Evolutionary conservation across 495 filamentous ascomycete genomes (phyloP).

Genomic region (Tuber melanosporum): DNA sequence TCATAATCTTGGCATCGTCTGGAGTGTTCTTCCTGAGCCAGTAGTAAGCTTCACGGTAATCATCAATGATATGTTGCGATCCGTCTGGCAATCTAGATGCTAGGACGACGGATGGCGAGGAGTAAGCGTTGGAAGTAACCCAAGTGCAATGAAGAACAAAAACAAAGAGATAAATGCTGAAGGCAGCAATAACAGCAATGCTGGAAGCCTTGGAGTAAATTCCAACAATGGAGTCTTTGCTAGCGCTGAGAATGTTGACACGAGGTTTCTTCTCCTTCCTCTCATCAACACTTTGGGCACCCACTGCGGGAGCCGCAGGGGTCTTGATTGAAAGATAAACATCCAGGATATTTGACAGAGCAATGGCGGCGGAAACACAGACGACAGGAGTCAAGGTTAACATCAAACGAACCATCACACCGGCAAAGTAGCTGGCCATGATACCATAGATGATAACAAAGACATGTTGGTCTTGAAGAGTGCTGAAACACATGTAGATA

Average conservation of each 20-base stretch:
- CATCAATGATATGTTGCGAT: slow-evolving; percentile 96
- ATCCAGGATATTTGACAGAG: slow-evolving; percentile 81
- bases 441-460: slow-evolving; percentile 97
- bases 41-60: slow-evolving; percentile 99
- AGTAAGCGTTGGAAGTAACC: slow-evolving; percentile 99
- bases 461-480: slow-evolving; percentile 91
- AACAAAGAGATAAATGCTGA: slow-evolving; percentile 74
- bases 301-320: slow-evolving; percentile 47
- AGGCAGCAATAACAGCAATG: slow-evolving; percentile 58
- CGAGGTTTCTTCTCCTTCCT: slow-evolving; percentile 52
- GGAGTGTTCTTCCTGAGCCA: slow-evolving; percentile 97
- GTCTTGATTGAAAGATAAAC: slow-evolving; percentile 63
- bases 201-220: slow-evolving; percentile 80
- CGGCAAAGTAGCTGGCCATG: slow-evolving; percentile 93
- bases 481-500: slow-evolving; percentile 96
- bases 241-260: slow-evolving; percentile 57
- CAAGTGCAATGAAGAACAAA: slow-evolving; percentile 98
- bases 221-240: slow-evolving; percentile 67
- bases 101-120: slow-evolving; percentile 93
- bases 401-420: slow-evolving; percentile 99
- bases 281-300: slow-evolving; percentile 42
- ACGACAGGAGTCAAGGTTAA: slow-evolving; percentile 94
- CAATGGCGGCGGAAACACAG: slow-evolving; percentile 88
- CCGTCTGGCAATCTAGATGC: slow-evolving; percentile 90
- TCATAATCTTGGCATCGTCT: slow-evolving; percentile 96